Percentiles rank a stretch among this genome's conserved stretches.
Evolutionary conservation across 1,139 yeast genomes (phyloP).

Genomic region (Diutina catenulata): DNA sequence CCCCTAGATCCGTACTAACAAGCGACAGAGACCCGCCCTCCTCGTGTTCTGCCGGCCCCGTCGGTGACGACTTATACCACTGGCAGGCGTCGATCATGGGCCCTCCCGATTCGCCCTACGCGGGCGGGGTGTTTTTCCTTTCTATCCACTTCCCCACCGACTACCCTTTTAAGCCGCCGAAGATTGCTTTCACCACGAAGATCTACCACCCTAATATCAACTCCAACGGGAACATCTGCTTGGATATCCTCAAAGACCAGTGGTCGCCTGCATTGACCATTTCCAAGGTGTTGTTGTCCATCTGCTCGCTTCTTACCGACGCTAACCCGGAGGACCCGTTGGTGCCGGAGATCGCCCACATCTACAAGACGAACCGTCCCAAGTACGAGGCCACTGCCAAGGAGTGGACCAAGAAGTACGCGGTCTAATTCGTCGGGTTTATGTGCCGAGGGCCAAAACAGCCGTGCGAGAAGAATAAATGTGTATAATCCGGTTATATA

Average conservation of each 20-base stretch:
- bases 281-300: conserved; percentile 78
- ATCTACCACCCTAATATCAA: conserved; percentile 89
- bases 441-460: no score
- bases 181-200: conserved; percentile 81
- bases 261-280: conserved; percentile 90
- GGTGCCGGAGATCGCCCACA: conserved; percentile 96
- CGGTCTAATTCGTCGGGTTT: conserved; percentile 39
- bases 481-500: conserved; percentile 2
- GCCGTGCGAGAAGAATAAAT: no score
- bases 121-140: conserved; percentile 87
- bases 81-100: conserved; percentile 98
- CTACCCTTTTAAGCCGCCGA: conserved; percentile 91
- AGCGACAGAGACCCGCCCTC: conserved; percentile 87
- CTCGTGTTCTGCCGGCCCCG: conserved; percentile 98
- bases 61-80: conserved; percentile 89
- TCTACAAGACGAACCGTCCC: conserved; percentile 87
- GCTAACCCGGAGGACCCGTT: conserved; percentile 99
- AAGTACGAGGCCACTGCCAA: conserved; percentile 95
- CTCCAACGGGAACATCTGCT: conserved; percentile 78
- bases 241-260: conserved; percentile 77
- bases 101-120: conserved; percentile 87
- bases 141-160: conserved; percentile 92
- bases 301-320: conserved; percentile 86
- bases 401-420: conserved; percentile 98
- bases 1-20: conserved; percentile 17